These are phyloP conservation scores for Apiospora koreana DNA, from an alignment of 2,329 filamentous ascomycete species.

Conservation along the genomic window DNA sequence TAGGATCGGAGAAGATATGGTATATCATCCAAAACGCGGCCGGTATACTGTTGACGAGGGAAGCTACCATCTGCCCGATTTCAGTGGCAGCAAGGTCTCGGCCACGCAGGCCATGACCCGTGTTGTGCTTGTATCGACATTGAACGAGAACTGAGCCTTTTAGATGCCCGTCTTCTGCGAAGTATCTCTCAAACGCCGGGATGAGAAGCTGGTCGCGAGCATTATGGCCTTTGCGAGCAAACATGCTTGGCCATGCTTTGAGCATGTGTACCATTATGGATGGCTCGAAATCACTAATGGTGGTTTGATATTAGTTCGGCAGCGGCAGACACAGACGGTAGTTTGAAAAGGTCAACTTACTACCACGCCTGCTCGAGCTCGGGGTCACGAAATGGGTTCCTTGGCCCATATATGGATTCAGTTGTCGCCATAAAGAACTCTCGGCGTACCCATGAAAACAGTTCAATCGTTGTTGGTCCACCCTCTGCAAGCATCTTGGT, in stretches of 20 bases:
- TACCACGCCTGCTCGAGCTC: conserved; percentile 22
- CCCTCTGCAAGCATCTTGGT: not conserved
- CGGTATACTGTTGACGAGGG: conserved; percentile 17
- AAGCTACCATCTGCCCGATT: conserved; percentile 13
- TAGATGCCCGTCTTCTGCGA: conserved; percentile 14
- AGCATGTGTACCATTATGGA: conserved; percentile 19
- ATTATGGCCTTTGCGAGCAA: conserved; percentile 14
- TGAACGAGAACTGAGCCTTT: conserved; percentile 15
- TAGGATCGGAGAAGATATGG: conserved; percentile 23
- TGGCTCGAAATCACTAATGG: conserved; percentile 18
- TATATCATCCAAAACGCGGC: conserved; percentile 21
- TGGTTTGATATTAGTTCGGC: not conserved
- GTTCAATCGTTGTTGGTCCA: conserved; percentile 9
- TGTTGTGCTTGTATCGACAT: conserved; percentile 17
- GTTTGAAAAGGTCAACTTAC: not conserved
- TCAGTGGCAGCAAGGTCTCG: conserved; percentile 20
- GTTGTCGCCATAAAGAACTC: conserved; percentile 22
- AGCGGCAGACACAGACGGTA: too few relatives aligned
- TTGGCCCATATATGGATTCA: conserved; percentile 23
- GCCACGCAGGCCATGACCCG: conserved; percentile 7
- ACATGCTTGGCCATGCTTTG: conserved; percentile 12
- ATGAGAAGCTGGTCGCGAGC: conserved; percentile 19
- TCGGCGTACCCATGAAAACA: conserved; percentile 22
- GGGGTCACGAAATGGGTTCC: conserved; percentile 23
- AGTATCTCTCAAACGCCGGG: conserved; percentile 16